Evolutionary conservation across 2,329 filamentous ascomycete genomes (phyloP), one percentile per base, ranked within the genome.

Genomic region (Cryphonectria nitschkei): DNA sequence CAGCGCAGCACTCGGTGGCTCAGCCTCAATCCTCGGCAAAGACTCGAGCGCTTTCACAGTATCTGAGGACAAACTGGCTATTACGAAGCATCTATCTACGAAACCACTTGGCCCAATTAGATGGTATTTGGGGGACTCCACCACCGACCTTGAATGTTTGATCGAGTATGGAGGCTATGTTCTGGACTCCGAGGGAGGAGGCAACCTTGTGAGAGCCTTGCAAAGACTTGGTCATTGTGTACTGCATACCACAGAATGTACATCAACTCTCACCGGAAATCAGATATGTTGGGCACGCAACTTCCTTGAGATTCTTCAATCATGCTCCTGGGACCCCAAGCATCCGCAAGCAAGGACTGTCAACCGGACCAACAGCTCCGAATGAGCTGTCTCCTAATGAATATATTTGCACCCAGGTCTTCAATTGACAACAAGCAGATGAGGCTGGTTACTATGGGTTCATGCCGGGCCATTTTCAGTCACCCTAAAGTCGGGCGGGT

Each of bases 61-160:
- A 13, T 70, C 65, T 9, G 19, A 60, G 11, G 85, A 88, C 76
- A 88, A 88, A 78, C 74, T 82, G 26, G 77, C 79, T 14, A 83
- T 80, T 2, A 75, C 69, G 29, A 32, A 46, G 11, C 34, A 61
- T 64, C 39, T 68, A 26, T 29, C 87, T 70, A 68, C 76, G n/a
- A 74, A 77, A 8, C 73, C 82, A 60, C 71, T 75, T 43, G 72
- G 62, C 43, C 73, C 76, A 5, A 73, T 70, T 1, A 34, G 34
- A 41, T 76, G 87, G n/a, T 89, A 89, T 78, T 84, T 88, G 76
- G 87, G 87, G 9, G 87, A 89, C 76, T 88, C 87, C 39, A 82
- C 82, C 1, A 89, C 87, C 1, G 87, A 89, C 75, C 77, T 89
- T 69, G 83, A 85, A 75, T 89, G 87, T 71, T 77, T 89, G 52